Conservation (phyloP, 305 asterid genomes). For the Fraxinus angustifolia region DNA sequence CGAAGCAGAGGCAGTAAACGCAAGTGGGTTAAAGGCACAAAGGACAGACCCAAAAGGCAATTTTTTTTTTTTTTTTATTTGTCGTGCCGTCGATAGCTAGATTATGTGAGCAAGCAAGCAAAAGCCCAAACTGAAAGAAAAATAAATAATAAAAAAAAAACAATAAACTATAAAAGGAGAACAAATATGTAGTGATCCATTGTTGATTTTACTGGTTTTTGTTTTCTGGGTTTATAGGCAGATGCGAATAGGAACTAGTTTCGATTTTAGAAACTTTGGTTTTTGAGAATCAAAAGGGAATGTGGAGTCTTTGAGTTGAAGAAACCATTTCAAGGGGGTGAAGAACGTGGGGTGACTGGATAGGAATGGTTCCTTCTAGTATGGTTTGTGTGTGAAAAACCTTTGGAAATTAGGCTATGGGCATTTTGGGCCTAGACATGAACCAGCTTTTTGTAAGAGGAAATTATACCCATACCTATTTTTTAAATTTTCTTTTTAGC, state of each 20-base stretch:
- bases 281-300: neutral
- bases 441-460: neutral
- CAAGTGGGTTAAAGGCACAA: neutral
- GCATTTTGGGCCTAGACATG: neutral
- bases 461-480: neutral
- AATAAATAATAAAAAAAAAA: neutral
- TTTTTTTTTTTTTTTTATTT: neutral
- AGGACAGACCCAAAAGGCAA: neutral
- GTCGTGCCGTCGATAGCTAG: neutral
- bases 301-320: neutral
- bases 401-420: neutral
- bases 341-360: neutral
- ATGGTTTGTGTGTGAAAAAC: neutral
- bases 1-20: neutral
- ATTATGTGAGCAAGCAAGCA: neutral
- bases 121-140: neutral
- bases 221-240: neutral
- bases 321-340: neutral
- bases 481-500: neutral
- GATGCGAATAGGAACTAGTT: neutral
- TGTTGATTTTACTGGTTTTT: neutral
- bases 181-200: neutral
- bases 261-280: neutral
- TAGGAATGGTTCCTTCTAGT: conserved; percentile 1
- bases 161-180: neutral